Conservation (phyloP, 2,329 filamentous ascomycete species). For the Aspergillus hiratsukae region DNA sequence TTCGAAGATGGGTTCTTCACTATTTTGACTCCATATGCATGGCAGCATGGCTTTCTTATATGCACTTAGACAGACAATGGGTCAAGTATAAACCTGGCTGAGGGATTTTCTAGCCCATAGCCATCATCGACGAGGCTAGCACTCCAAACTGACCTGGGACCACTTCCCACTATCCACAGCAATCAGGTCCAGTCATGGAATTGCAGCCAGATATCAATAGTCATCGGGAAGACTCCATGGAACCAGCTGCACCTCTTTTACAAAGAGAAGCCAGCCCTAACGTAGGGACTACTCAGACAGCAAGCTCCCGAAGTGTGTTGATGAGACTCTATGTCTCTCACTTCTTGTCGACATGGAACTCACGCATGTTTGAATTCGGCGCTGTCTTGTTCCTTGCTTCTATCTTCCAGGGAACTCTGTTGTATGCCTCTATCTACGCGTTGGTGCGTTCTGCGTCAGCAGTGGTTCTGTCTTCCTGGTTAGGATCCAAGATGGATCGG, state of each 20-base stretch:
- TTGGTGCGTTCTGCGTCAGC: slow-evolving; percentile 56
- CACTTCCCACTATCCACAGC: background rate
- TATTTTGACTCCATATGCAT: background rate
- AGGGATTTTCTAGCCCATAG: background rate
- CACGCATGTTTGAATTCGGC: slow-evolving; percentile 60
- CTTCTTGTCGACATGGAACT: slow-evolving; percentile 61
- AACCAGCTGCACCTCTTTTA: background rate
- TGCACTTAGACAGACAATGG: background rate
- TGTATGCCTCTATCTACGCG: slow-evolving; percentile 67
- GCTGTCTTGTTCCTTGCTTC: slow-evolving; percentile 56
- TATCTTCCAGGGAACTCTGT: slow-evolving; percentile 55
- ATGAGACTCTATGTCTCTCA: slow-evolving; percentile 53
- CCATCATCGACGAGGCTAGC: background rate
- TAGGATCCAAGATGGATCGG: slow-evolving; percentile 59
- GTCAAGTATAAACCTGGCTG: background rate
- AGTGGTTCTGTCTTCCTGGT: slow-evolving; percentile 53
- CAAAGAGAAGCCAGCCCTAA: background rate
- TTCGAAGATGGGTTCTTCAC: background rate
- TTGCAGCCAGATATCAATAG: background rate
- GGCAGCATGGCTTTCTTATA: background rate
- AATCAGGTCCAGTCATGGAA: background rate
- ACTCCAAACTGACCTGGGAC: background rate
- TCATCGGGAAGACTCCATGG: background rate
- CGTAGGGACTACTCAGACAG: background rate
- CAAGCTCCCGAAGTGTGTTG: background rate